Conservation (phyloP, 495 filamentous ascomycete genomes). For the Talaromyces thailandensis region DNA sequence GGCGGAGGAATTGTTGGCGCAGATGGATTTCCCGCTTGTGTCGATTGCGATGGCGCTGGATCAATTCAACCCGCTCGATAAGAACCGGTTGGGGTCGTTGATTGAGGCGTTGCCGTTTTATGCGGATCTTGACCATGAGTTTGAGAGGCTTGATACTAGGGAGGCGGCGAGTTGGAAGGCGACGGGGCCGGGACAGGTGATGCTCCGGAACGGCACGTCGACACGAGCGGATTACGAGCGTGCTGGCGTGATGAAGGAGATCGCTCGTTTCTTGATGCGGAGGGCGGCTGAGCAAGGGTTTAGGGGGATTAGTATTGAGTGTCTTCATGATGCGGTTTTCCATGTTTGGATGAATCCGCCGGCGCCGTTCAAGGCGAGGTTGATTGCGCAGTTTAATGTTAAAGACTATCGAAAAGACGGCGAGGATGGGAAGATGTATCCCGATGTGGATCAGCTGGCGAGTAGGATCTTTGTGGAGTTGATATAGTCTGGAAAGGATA, state of each 20-base stretch:
- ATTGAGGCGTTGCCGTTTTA: slow-evolving; percentile 3
- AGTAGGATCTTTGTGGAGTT: neutral
- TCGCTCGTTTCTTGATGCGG: slow-evolving; percentile 28
- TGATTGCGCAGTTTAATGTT: neutral
- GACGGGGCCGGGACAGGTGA: slow-evolving; percentile 17
- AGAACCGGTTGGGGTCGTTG: slow-evolving; percentile 14
- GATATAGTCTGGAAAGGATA: neutral
- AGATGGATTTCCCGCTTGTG: slow-evolving; percentile 37
- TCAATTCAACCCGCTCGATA: slow-evolving; percentile 20
- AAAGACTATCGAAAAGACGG: slow-evolving; percentile 8
- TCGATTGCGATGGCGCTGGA: slow-evolving; percentile 31
- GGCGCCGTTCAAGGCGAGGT: slow-evolving; percentile 17
- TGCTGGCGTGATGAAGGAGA: slow-evolving; percentile 21
- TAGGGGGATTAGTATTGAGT: slow-evolving; percentile 26
- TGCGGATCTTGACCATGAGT: neutral
- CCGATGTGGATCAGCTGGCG: neutral
- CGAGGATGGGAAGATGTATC: slow-evolving; percentile 6
- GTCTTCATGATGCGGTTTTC: slow-evolving; percentile 19
- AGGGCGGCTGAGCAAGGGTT: slow-evolving; percentile 21
- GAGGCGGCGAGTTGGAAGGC: slow-evolving; percentile 14
- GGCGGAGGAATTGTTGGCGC: slow-evolving; percentile 13
- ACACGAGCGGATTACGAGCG: slow-evolving; percentile 24
- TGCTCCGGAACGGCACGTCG: slow-evolving; percentile 29
- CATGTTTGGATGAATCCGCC: slow-evolving; percentile 27
- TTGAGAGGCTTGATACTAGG: neutral